Conservation (phyloP, 148 eudicot species). For the Gaultheria prostrata region DNA sequence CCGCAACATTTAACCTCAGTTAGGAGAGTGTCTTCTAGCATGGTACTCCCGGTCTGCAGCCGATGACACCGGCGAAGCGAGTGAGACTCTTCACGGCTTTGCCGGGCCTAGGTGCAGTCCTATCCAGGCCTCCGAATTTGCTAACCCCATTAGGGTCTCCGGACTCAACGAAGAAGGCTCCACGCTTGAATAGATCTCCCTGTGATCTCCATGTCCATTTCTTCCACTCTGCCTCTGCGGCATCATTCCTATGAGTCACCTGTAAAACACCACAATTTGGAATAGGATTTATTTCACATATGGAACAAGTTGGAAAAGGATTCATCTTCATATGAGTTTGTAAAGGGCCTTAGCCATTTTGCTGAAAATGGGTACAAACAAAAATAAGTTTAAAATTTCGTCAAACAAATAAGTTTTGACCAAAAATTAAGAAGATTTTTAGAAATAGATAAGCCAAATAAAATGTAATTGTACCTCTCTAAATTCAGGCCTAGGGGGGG, state of each 20-base stretch:
- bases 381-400: too few species aligned
- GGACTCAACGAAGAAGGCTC: conserved; percentile 45
- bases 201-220: conserved; percentile 50
- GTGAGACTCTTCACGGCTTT: conserved; percentile 23
- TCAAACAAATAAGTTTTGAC: too few species aligned
- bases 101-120: conserved; percentile 15
- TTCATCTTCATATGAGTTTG: too few species aligned
- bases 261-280: background rate
- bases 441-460: too few species aligned
- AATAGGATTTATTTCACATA: too few species aligned
- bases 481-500: background rate
- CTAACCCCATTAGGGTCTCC: conserved; percentile 24
- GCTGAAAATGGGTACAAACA: too few species aligned
- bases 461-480: background rate
- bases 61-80: conserved; percentile 30
- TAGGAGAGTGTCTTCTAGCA: conserved; percentile 20
- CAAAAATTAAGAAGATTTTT: background rate
- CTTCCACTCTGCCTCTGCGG: conserved; percentile 25
- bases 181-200: conserved; percentile 39
- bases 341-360: too few species aligned
- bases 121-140: conserved; percentile 14
- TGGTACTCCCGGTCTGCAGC: conserved; percentile 22
- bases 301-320: conserved; percentile 33
- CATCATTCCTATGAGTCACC: conserved; percentile 37
- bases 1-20: background rate